Evolutionary conservation across 106 monocot genomes (phyloP).

Genomic region (Allium sativum): DNA sequence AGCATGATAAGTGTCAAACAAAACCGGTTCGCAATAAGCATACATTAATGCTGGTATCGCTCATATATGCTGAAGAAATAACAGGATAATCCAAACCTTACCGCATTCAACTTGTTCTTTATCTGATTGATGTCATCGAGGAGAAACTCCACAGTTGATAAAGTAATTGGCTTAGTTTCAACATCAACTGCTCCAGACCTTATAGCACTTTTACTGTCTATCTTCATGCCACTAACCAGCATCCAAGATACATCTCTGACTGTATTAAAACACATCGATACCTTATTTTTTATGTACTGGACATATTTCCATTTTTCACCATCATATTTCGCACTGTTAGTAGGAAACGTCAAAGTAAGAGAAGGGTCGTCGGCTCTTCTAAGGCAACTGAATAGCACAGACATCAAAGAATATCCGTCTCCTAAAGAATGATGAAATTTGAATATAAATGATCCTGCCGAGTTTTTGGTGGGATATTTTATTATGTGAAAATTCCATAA

Average conservation of each 20-base stretch:
- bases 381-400: slow-evolving; percentile 47
- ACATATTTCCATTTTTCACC: not conserved
- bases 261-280: slow-evolving; percentile 25
- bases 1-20: no score
- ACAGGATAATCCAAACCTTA: not conserved
- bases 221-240: not conserved
- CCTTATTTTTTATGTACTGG: not conserved
- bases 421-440: slow-evolving; percentile 69
- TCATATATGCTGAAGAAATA: no score
- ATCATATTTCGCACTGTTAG: not conserved
- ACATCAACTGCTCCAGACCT: slow-evolving; percentile 3
- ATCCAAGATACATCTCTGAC: slow-evolving; percentile 34
- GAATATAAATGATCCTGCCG: slow-evolving; percentile 38
- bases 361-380: slow-evolving; percentile 49
- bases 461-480: slow-evolving; percentile 44
- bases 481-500: slow-evolving; percentile 60
- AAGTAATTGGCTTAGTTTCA: slow-evolving; percentile 4
- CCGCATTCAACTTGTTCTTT: not conserved
- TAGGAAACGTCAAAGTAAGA: slow-evolving; percentile 54
- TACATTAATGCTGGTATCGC: no score
- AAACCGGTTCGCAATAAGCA: no score
- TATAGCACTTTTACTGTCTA: not conserved
- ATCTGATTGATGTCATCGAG: slow-evolving; percentile 6
- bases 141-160: not conserved
- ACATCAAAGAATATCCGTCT: slow-evolving; percentile 69